Evolutionary conservation across 495 filamentous ascomycete species (phyloP), one percentile per base, ranked within the genome.

Genomic region (Aspergillus homomorphus): DNA sequence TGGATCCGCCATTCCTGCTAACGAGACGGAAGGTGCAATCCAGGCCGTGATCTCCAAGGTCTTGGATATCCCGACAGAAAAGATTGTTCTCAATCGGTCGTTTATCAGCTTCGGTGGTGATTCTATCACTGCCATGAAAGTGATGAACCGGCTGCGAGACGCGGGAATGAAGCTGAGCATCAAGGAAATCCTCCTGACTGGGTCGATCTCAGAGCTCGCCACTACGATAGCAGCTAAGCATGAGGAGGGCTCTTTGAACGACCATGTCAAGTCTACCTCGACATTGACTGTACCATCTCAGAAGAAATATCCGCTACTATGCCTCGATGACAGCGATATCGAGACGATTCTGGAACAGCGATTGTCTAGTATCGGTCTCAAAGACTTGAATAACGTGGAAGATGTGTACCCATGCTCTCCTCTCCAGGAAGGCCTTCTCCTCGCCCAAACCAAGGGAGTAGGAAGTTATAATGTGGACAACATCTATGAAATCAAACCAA

Each of bases 51-150:
- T 30, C 26, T 30, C 26, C 26, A 30, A 56, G 0, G 62, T 70
- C 2, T 54, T 80, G 1, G 67, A 65, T 0, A 62, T 76, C 1
- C 23, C 61, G 3, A 44, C 60, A 0, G 58, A 59, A 0, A 24
- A 62, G 1, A 69, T 77, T 38, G 57, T 52, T 4, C 33, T 50
- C 1, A 57, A 69, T 10, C 58, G 69, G 50, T 61, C 60, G 48
- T 70, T 75, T 58, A 63, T 75, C 42, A 22, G 53, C 19, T 53
- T 68, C 22, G 72, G 72, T 12, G 72, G 72, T 5, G 65, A 73
- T 45, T 75, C 72, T 4, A 62, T 75, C 20, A 45, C 56, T 8
- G 70, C 72, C 14, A 69, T 74, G 62, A 59, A 59, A 44, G 38
- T 64, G 2, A 73, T 55, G 53, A 46, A 30, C 21, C 53, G 41